These are phyloP conservation scores for Cladosporium sp. DNA, from an alignment of 2,329 filamentous ascomycete genomes.

Conservation along the genomic window DNA sequence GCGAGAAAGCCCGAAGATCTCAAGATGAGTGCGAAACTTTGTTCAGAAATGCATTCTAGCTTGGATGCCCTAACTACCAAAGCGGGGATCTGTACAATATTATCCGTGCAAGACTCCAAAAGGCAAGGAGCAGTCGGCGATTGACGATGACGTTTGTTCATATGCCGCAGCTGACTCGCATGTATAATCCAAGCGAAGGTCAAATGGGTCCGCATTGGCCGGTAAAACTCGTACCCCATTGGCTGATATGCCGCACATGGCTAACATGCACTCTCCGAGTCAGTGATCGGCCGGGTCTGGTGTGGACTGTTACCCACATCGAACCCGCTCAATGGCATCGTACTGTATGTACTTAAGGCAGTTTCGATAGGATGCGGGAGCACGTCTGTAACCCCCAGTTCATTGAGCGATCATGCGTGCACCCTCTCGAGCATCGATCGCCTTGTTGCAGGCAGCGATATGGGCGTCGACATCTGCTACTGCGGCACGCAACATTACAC, in stretches of 20 bases:
- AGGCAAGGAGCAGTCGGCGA: neutral
- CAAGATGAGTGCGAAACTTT: neutral
- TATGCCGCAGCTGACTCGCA: neutral
- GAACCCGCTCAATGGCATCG: neutral
- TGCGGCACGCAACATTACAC: neutral
- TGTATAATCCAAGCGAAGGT: neutral
- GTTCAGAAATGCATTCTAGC: neutral
- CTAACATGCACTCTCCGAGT: neutral
- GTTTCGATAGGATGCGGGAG: neutral
- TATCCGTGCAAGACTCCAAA: neutral
- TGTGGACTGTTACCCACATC: neutral
- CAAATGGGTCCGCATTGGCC: neutral
- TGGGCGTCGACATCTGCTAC: neutral
- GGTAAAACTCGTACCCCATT: neutral
- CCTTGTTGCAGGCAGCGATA: neutral
- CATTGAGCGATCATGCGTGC: neutral
- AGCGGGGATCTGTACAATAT: neutral
- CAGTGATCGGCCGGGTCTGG: neutral
- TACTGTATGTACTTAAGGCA: neutral
- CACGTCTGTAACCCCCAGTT: neutral
- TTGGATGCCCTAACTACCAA: neutral
- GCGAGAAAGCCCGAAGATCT: neutral
- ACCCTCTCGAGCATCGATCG: neutral
- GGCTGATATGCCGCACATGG: neutral
- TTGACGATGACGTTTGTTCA: neutral